These are phyloP conservation scores for Solanum hybrid DNA, from an alignment of 305 asterid species.

Conservation along the genomic window DNA sequence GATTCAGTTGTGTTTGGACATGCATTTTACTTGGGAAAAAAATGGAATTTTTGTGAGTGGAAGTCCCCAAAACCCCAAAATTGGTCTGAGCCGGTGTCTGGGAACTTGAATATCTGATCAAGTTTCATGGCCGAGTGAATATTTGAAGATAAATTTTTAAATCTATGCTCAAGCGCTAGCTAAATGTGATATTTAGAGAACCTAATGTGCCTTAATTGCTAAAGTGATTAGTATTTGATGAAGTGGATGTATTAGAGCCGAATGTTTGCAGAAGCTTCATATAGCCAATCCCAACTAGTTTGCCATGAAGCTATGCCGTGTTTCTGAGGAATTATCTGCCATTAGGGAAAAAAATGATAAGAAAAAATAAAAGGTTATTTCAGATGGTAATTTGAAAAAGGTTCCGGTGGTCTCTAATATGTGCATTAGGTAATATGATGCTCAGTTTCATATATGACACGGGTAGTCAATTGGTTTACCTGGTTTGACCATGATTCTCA, in stretches of 20 bases:
- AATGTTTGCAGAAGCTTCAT: not conserved
- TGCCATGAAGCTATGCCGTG: not conserved
- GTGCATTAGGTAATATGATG: not conserved
- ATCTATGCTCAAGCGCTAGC: not conserved
- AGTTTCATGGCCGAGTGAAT: not conserved
- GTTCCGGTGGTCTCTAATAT: not conserved
- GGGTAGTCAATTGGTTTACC: not conserved
- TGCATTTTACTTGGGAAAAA: not conserved
- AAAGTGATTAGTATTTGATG: not conserved
- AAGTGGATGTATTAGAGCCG: not conserved
- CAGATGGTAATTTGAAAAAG: not conserved
- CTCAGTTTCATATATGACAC: not conserved
- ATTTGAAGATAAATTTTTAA: not conserved
- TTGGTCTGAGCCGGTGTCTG: not conserved
- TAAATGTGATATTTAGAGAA: not conserved
- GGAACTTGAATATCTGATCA: not conserved
- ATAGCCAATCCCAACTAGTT: not conserved
- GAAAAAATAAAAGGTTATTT: not conserved
- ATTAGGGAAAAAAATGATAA: not conserved
- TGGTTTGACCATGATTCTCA: not conserved
- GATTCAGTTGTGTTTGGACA: not conserved
- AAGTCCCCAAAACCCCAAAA: not conserved
- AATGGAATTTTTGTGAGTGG: not conserved
- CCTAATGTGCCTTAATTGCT: not conserved
- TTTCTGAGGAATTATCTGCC: not conserved